phyloP scores from a whole-genome alignment of 352 stramenopile species.

The Globisporangium paroecandrum region DNA sequence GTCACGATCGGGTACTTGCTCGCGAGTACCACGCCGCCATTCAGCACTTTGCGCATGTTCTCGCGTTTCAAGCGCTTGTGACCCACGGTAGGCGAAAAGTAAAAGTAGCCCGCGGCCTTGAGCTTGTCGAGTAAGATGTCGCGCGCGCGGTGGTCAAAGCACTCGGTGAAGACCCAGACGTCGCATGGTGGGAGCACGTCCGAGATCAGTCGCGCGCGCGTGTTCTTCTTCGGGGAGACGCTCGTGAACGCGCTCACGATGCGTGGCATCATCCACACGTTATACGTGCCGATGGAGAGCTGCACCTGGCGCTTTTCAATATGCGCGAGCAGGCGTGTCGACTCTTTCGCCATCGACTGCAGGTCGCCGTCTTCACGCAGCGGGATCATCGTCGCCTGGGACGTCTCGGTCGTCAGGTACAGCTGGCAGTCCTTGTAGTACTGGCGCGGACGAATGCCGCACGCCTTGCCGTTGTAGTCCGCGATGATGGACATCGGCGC shows the following conservation, averaged over 20 bases:
- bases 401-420: conserved; percentile 67
- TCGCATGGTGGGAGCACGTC: conserved; percentile 65
- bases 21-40: conserved; percentile 64
- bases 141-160: conserved; percentile 72
- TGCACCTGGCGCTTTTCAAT: conserved; percentile 53
- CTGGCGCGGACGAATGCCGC: conserved; percentile 59
- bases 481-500: conserved; percentile 58
- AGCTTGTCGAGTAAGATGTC: conserved; percentile 62
- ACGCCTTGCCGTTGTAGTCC: conserved; percentile 48
- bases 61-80: conserved; percentile 60
- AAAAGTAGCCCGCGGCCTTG: conserved; percentile 60
- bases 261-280: conserved; percentile 82
- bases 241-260: conserved; percentile 73
- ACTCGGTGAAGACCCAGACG: conserved; percentile 76
- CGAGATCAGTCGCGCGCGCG: conserved; percentile 61
- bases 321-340: conserved; percentile 55
- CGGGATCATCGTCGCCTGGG: conserved; percentile 56
- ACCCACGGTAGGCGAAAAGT: conserved; percentile 66
- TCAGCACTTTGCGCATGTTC: conserved; percentile 71
- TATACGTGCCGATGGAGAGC: conserved; percentile 70
- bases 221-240: conserved; percentile 75
- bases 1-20: conserved; percentile 76
- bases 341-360: conserved; percentile 68
- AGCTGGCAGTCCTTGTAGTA: conserved; percentile 78
- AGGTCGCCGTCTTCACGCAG: conserved; percentile 64